Conservation (phyloP, 1,139 yeast species). For the Lodderomyces theae region DNA sequence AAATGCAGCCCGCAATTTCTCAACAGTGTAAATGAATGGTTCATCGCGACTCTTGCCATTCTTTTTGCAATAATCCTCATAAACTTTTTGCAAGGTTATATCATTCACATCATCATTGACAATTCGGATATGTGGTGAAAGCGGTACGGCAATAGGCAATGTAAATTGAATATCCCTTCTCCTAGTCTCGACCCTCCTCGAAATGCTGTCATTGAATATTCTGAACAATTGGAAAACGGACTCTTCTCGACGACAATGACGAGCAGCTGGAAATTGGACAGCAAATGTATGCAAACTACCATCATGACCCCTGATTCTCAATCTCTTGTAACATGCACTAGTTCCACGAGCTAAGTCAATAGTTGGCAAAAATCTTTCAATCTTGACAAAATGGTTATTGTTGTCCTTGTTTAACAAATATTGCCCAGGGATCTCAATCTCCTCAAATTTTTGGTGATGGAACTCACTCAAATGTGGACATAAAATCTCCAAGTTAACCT, state of each 20-base stretch:
- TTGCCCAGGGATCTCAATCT: conserved; percentile 96
- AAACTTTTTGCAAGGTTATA: conserved; percentile 78
- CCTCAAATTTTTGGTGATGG: conserved; percentile 97
- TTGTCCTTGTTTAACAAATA: conserved; percentile 80
- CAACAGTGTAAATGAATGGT: conserved; percentile 82
- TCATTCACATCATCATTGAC: conserved; percentile 80
- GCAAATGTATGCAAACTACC: conserved; percentile 92
- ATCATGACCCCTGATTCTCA: conserved; percentile 90
- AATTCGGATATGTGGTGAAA: conserved; percentile 91
- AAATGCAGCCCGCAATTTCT: conserved; percentile 86
- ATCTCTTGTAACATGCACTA: conserved; percentile 86
- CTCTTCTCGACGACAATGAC: conserved; percentile 96
- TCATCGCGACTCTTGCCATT: conserved; percentile 80
- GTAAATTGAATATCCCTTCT: conserved; percentile 84
- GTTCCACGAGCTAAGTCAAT: conserved; percentile 88
- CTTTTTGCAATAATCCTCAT: conserved; percentile 81
- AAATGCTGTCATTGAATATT: conserved; percentile 76
- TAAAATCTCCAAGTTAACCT: conserved; percentile 79
- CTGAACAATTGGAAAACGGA: conserved; percentile 88
- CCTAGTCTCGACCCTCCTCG: conserved; percentile 82
- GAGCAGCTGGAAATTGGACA: conserved; percentile 96
- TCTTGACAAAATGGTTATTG: conserved; percentile 84
- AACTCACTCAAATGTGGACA: conserved; percentile 96
- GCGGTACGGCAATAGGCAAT: conserved; percentile 87
- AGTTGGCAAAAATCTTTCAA: conserved; percentile 87